Conservation (phyloP, 768 basidiomycete species). For the Naganishia antarctica region DNA sequence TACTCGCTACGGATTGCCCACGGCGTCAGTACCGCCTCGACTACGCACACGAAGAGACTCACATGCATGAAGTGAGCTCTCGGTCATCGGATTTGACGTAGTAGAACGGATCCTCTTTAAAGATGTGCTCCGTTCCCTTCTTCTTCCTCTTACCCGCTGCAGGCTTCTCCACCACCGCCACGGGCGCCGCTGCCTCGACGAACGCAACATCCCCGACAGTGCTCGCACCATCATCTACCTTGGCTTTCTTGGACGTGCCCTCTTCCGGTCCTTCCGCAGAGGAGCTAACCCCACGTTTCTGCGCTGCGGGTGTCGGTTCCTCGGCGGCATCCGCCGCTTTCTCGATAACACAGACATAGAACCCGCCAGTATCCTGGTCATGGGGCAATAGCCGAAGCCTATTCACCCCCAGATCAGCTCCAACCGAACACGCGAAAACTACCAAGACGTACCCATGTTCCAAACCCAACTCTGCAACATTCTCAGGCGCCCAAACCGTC, state of each 20-base stretch:
- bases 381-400: constrained; percentile 91
- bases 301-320: constrained; percentile 2
- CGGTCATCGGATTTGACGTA: constrained; percentile 69
- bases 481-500: constrained; percentile 73
- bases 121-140: constrained; percentile 51
- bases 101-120: constrained; percentile 88
- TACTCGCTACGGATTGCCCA: constrained; percentile 57
- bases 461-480: constrained; percentile 60
- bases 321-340: background rate
- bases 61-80: constrained; percentile 69
- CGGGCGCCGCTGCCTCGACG: constrained; percentile 49
- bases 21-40: background rate
- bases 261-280: constrained; percentile 26
- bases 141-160: constrained; percentile 30
- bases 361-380: constrained; percentile 92
- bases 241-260: constrained; percentile 18
- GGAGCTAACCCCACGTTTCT: constrained; percentile 41
- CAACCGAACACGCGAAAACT: background rate
- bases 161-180: constrained; percentile 31
- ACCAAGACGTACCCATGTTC: constrained; percentile 63
- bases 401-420: constrained; percentile 4
- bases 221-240: constrained; percentile 20
- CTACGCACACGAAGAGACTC: constrained; percentile 41
- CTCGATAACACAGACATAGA: constrained; percentile 84
- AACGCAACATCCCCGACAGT: constrained; percentile 24